Percentiles rank a stretch among this genome's conserved stretches.
Conservation (phyloP, 768 basidiomycete genomes). For the Mycena crocata region DNA sequence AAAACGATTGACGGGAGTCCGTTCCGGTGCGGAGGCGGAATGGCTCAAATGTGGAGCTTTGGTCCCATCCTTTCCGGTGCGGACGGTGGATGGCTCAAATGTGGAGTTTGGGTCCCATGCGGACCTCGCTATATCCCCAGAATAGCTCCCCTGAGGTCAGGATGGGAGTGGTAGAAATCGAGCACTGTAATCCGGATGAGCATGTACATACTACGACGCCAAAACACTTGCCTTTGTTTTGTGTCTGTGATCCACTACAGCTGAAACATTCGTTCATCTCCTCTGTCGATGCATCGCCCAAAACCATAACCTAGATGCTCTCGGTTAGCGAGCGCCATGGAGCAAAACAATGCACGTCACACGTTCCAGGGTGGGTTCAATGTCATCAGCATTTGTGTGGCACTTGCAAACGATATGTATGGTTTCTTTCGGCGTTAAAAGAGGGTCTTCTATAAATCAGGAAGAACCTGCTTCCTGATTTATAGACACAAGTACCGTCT, state of each 20-base stretch:
- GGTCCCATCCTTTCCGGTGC: too few species aligned
- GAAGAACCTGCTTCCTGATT: slow-evolving; percentile 33
- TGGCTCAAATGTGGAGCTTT: too few species aligned
- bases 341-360: background rate
- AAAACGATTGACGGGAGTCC: background rate
- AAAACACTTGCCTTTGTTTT: slow-evolving; percentile 16
- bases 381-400: slow-evolving; percentile 20
- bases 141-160: slow-evolving; percentile 25
- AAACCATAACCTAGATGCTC: slow-evolving; percentile 21
- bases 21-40: background rate
- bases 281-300: slow-evolving; percentile 16
- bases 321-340: background rate
- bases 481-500: slow-evolving; percentile 32
- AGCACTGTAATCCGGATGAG: slow-evolving; percentile 17
- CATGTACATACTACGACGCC: slow-evolving; percentile 25
- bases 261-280: slow-evolving; percentile 31
- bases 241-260: slow-evolving; percentile 23
- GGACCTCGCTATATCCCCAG: slow-evolving; percentile 17
- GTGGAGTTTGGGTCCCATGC: too few species aligned
- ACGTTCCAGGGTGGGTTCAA: slow-evolving; percentile 27
- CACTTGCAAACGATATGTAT: slow-evolving; percentile 27
- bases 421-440: slow-evolving; percentile 14
- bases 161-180: slow-evolving; percentile 32
- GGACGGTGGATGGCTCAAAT: too few species aligned
- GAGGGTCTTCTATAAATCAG: slow-evolving; percentile 20